phyloP scores from a whole-genome alignment of 2,329 filamentous ascomycete species.

The Colletotrichum chrysophilum region DNA sequence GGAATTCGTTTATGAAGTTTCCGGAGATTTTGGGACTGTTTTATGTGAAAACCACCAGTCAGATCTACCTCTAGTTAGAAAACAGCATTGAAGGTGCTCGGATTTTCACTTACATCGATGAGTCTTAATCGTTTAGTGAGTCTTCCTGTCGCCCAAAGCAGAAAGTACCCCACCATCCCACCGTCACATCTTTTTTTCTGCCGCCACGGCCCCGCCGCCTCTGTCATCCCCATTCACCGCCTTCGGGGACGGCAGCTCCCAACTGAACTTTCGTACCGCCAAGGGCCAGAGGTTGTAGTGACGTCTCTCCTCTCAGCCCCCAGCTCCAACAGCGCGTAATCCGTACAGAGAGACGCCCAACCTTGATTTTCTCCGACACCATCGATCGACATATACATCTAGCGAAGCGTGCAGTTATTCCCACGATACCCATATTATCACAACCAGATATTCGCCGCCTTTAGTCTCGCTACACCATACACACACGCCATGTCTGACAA shows the following conservation, averaged over 20 bases:
- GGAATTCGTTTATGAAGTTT: neutral
- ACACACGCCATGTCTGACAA: constrained; percentile 85
- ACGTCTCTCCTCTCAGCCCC: constrained; percentile 3
- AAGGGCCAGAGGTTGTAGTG: constrained; percentile 9
- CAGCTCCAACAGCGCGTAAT: neutral
- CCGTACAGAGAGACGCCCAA: neutral
- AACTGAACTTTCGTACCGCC: constrained; percentile 8
- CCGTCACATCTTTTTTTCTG: constrained; percentile 16
- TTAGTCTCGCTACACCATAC: neutral
- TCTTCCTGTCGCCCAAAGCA: constrained; percentile 11
- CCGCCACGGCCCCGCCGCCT: neutral
- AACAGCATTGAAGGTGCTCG: neutral
- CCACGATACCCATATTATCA: neutral
- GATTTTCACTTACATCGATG: constrained; percentile 18
- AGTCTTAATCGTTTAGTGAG: constrained; percentile 14
- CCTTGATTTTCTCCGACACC: neutral
- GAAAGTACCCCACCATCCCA: constrained; percentile 18
- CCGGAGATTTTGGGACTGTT: neutral
- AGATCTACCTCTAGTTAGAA: neutral
- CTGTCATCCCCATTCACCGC: neutral
- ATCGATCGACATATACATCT: neutral
- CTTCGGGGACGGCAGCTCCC: neutral
- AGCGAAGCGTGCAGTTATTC: neutral
- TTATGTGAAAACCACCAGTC: neutral
- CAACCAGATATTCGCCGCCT: neutral